Evolutionary conservation across 345 rosid genomes (phyloP).

Genomic region (Boechera divaricarpa): DNA sequence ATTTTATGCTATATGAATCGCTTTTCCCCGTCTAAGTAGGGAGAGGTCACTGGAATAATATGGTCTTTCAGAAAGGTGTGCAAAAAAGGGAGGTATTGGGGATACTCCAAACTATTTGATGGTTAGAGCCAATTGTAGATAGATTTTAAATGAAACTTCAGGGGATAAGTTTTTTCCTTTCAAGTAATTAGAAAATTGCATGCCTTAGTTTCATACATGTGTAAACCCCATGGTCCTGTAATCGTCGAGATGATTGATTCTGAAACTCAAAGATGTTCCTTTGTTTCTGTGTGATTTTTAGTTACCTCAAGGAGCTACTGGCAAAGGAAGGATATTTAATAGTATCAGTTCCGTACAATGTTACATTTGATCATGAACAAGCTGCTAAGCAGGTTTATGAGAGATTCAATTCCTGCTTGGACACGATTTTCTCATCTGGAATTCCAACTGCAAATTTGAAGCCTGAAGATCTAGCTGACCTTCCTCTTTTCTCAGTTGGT

Average conservation of each 20-base stretch:
- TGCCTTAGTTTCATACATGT: not conserved
- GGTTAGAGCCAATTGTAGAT: not conserved
- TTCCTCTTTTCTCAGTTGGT: constrained; percentile 84
- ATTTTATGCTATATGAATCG: not conserved
- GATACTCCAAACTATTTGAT: not conserved
- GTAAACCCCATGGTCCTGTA: not conserved
- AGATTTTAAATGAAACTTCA: not conserved
- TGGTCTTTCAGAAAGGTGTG: not conserved
- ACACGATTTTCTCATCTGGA: constrained; percentile 61
- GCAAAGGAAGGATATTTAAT: constrained; percentile 88
- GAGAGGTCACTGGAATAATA: not conserved
- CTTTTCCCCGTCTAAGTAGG: not conserved
- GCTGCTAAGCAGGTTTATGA: constrained; percentile 74
- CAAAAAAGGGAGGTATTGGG: not conserved
- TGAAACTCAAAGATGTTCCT: not conserved
- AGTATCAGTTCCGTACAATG: constrained; percentile 82
- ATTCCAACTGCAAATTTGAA: constrained; percentile 59
- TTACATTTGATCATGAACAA: constrained; percentile 88
- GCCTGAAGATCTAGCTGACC: constrained; percentile 61
- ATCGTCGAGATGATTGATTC: constrained; percentile 13
- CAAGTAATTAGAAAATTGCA: not conserved
- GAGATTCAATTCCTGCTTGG: constrained; percentile 79
- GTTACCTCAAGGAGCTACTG: constrained; percentile 77
- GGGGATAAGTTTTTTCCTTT: not conserved
- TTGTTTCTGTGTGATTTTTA: constrained; percentile 28